phyloP scores from a whole-genome alignment of 139 green algal species.

The Astrephomene gubernaculifera region DNA sequence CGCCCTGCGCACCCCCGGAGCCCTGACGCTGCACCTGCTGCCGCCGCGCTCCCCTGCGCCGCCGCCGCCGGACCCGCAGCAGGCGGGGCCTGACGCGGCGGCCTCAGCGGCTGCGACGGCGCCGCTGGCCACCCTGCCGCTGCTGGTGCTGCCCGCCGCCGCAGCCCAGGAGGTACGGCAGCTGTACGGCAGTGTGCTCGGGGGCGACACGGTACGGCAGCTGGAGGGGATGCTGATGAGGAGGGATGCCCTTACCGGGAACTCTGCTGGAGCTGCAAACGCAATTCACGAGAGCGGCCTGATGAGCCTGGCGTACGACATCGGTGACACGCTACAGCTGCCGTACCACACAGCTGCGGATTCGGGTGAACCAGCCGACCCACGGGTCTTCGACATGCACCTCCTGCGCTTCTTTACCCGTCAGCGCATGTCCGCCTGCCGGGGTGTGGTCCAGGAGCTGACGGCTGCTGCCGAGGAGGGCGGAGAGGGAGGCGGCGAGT shows the following conservation, averaged over 20 bases:
- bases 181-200: neutral
- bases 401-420: neutral
- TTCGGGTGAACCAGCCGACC: neutral
- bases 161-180: conserved; percentile 2
- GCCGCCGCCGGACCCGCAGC: neutral
- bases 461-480: neutral
- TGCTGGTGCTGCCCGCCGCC: conserved; percentile 15
- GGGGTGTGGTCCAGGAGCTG: neutral
- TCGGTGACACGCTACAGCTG: neutral
- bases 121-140: neutral
- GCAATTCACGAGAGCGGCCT: neutral
- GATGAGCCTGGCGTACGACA: neutral
- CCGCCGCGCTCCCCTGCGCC: neutral
- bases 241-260: too few relatives aligned
- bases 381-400: neutral
- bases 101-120: neutral
- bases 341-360: neutral
- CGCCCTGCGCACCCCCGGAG: neutral
- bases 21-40: neutral
- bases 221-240: neutral
- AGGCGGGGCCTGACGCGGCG: neutral
- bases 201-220: neutral
- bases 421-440: neutral
- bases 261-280: neutral
- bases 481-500: neutral